These are phyloP conservation scores for Mycena albidolilacea DNA, from an alignment of 768 basidiomycete species.

Conservation along the genomic window DNA sequence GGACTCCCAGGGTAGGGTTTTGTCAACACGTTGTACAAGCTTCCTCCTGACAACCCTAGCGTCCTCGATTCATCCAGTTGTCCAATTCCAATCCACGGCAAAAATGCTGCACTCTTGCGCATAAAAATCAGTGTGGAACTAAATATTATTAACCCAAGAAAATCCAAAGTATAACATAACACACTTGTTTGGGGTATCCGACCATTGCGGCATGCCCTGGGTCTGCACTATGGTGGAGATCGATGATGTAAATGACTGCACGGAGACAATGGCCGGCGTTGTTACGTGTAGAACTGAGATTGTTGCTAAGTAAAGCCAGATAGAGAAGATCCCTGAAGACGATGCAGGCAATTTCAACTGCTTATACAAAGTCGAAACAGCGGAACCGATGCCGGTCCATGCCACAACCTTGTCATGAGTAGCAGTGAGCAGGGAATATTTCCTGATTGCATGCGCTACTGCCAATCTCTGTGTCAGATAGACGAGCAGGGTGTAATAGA, in stretches of 20 bases:
- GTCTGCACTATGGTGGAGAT: not conserved
- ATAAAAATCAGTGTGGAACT: not conserved
- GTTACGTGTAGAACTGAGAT: not conserved
- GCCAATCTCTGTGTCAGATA: slow-evolving; percentile 9
- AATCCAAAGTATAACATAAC: not conserved
- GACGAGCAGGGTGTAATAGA: slow-evolving; percentile 1
- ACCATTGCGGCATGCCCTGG: not conserved
- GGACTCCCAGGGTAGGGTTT: not conserved
- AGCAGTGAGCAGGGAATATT: not conserved
- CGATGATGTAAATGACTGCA: not conserved
- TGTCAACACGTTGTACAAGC: not conserved
- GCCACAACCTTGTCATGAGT: slow-evolving; percentile 8
- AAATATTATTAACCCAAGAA: not conserved
- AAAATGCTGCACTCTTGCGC: not conserved
- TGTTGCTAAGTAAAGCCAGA: not conserved
- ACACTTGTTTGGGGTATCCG: not conserved
- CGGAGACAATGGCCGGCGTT: not conserved
- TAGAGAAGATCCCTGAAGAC: not conserved
- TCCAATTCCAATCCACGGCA: not conserved
- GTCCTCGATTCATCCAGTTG: not conserved
- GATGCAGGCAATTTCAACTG: not conserved
- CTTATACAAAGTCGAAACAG: not conserved
- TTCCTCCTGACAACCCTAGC: not conserved
- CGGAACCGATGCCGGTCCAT: slow-evolving; percentile 3
- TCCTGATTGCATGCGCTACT: not conserved